Evolutionary conservation across 192 early-diverging fungal genomes (phyloP).

Genomic region (Lunasporangiospora selenospora): DNA sequence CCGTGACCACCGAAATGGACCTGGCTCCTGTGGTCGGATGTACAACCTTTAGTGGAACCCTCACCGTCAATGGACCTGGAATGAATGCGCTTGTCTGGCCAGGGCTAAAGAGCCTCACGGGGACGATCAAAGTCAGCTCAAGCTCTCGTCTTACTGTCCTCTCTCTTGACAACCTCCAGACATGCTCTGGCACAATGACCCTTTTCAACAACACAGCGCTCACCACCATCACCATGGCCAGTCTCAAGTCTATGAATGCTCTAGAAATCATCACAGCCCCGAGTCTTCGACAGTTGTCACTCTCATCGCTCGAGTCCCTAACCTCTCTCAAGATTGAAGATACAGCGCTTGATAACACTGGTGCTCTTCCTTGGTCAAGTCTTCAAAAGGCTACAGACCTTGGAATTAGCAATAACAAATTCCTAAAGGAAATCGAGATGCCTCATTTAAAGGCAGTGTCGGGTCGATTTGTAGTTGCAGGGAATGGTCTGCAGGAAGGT

Average conservation of each 20-base stretch:
- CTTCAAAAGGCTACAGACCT: conserved; percentile 50
- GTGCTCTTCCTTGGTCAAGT: conserved; percentile 43
- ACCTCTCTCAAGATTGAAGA: conserved; percentile 52
- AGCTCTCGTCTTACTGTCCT: conserved; percentile 22
- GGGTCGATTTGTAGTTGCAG: conserved; percentile 61
- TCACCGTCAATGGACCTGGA: conserved; percentile 6
- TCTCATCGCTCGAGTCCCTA: conserved; percentile 35
- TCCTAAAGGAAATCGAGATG: conserved; percentile 59
- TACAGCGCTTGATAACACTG: conserved; percentile 52
- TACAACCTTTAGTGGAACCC: conserved; percentile 21
- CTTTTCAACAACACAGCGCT: conserved; percentile 65
- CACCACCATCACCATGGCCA: conserved; percentile 48
- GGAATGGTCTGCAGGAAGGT: conserved; percentile 53
- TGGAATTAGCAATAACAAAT: conserved; percentile 63
- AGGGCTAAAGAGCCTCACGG: conserved; percentile 20
- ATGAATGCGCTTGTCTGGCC: conserved; percentile 20
- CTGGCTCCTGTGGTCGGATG: conserved; percentile 10
- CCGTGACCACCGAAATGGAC: conserved; percentile 14
- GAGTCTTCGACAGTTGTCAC: conserved; percentile 38
- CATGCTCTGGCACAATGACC: conserved; percentile 47
- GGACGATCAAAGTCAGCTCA: conserved; percentile 23
- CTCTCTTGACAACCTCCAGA: conserved; percentile 18
- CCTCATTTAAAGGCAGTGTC: conserved; percentile 48
- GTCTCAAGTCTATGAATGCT: conserved; percentile 46
- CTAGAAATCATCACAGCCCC: conserved; percentile 62